Evolutionary conservation across 768 basidiomycete species (phyloP).

Genomic region (Infundibulicybe gibba): DNA sequence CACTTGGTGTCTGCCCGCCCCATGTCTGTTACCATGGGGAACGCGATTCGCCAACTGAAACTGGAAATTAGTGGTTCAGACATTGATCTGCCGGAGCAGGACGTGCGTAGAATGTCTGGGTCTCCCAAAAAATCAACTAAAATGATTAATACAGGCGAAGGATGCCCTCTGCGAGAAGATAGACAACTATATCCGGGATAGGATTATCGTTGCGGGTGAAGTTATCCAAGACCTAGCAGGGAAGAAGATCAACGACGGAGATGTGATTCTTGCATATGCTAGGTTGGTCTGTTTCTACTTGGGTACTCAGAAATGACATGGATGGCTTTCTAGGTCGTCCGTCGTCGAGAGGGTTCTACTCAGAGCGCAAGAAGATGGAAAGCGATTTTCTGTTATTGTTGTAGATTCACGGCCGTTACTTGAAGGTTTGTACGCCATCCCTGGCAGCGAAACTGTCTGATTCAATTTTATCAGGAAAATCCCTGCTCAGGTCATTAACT

Average conservation of each 20-base stretch:
- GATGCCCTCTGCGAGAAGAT: constrained; percentile 79
- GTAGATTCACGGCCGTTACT: constrained; percentile 94
- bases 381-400: constrained; percentile 84
- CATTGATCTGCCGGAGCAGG: constrained; percentile 92
- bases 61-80: constrained; percentile 90
- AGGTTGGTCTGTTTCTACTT: constrained; percentile 44
- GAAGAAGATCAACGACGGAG: constrained; percentile 92
- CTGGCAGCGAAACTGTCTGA: constrained; percentile 1
- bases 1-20: constrained; percentile 85
- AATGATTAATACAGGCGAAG: constrained; percentile 64
- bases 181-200: constrained; percentile 90
- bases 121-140: neutral
- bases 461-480: constrained; percentile 55
- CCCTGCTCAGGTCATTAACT: constrained; percentile 66
- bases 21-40: constrained; percentile 93
- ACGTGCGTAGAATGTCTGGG: constrained; percentile 45
- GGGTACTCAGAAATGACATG: neutral
- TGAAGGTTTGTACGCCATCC: constrained; percentile 55
- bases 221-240: constrained; percentile 88
- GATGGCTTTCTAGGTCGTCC: constrained; percentile 62
- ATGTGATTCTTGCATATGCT: constrained; percentile 91
- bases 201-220: constrained; percentile 89
- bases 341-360: constrained; percentile 89
- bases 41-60: constrained; percentile 92
- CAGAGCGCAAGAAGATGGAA: constrained; percentile 69